Percentiles rank a stretch among this genome's conserved stretches.
Evolutionary conservation across 176 grass and related monocot genomes (phyloP).

Genomic region (Coix lacrymajobi): DNA sequence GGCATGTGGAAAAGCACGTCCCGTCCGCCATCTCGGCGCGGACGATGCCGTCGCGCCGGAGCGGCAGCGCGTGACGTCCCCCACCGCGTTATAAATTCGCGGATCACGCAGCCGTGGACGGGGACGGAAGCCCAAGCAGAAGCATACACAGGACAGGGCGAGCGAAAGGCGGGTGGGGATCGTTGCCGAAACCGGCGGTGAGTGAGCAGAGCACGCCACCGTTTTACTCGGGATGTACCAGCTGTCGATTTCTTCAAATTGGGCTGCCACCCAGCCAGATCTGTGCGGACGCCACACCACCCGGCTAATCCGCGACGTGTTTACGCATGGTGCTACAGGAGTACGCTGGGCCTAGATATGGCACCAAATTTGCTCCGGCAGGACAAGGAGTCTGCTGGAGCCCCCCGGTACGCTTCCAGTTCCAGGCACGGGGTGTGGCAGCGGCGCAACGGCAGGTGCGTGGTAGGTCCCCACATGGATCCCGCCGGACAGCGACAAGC

Average conservation of each 20-base stretch:
- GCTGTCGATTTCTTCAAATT: not conserved
- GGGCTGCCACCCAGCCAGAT: not conserved
- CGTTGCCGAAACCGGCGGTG: not conserved
- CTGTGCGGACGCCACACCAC: no score
- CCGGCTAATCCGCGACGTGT: no score
- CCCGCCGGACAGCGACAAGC: constrained; percentile 16
- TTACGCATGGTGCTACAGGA: no score
- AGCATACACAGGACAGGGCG: not conserved
- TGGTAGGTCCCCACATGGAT: no score
- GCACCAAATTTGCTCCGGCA: not conserved
- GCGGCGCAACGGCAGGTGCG: not conserved
- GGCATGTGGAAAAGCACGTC: not conserved
- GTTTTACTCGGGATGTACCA: no score
- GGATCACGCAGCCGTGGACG: not conserved
- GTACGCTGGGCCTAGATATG: not conserved
- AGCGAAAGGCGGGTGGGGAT: not conserved
- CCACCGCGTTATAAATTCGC: not conserved
- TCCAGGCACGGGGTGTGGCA: not conserved
- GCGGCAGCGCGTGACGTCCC: not conserved
- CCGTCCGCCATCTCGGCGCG: not conserved
- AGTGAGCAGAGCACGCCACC: not conserved
- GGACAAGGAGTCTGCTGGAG: no score
- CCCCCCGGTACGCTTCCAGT: no score
- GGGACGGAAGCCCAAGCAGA: no score
- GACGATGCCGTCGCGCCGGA: not conserved